A percentile compares a stretch with the other conserved stretches of the same genome.
phyloP scores from a whole-genome alignment of 2,329 filamentous ascomycete species.

The Verticillium tricorpus region DNA sequence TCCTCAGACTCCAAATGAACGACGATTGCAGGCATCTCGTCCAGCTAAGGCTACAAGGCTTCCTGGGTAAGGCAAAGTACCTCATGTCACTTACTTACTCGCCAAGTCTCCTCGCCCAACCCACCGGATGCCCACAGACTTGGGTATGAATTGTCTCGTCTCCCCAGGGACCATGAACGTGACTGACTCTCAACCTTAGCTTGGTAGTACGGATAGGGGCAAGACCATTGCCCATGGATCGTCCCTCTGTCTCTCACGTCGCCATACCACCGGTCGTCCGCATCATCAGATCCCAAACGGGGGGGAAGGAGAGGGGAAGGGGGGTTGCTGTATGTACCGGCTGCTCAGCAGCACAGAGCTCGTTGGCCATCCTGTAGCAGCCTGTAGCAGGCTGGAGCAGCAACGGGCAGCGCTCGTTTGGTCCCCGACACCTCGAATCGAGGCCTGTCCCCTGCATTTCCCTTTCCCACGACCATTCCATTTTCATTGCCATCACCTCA shows the following conservation, averaged over 20 bases:
- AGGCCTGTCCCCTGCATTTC: constrained; percentile 11
- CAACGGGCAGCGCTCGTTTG: constrained; percentile 9
- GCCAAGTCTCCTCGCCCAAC: background rate
- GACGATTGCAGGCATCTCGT: background rate
- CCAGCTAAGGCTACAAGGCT: too few relatives aligned
- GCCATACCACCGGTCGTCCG: background rate
- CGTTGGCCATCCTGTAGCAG: too few relatives aligned
- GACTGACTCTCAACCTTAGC: background rate
- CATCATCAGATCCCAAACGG: background rate
- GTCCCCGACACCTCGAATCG: constrained; percentile 14
- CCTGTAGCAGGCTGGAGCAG: constrained; percentile 8
- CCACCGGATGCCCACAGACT: background rate
- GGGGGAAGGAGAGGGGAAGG: background rate
- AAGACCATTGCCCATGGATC: background rate
- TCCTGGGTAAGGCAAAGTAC: background rate
- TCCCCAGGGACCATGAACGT: background rate
- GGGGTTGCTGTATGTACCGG: too few relatives aligned
- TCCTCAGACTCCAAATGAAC: too few relatives aligned
- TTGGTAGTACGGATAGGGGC: background rate
- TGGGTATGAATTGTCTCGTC: background rate
- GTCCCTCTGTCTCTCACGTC: background rate
- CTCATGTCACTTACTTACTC: background rate
- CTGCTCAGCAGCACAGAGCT: background rate
- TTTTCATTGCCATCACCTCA: background rate
- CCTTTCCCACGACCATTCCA: background rate